These are phyloP conservation scores for Aspergillus avenaceus DNA, from an alignment of 495 filamentous ascomycete species.

Conservation along the genomic window DNA sequence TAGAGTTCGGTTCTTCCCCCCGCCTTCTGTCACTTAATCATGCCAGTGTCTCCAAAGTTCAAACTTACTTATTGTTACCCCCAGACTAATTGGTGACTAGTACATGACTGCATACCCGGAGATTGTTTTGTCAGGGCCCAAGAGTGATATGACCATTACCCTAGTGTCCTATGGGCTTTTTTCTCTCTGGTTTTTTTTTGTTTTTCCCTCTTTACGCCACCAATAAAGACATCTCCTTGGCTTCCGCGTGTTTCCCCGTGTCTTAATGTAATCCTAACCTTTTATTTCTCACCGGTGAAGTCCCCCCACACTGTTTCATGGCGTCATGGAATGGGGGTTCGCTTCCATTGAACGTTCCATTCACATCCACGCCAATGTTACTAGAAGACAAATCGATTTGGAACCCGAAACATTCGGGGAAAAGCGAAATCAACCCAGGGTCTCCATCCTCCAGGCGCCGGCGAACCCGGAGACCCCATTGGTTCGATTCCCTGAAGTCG, in stretches of 20 bases:
- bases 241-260: background rate
- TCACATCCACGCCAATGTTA: background rate
- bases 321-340: slow-evolving; percentile 19
- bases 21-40: background rate
- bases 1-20: background rate
- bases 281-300: slow-evolving; percentile 22
- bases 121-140: background rate
- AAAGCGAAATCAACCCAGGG: background rate
- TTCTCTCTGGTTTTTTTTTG: background rate
- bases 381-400: background rate
- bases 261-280: slow-evolving; percentile 15
- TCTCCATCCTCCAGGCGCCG: slow-evolving; percentile 7
- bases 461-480: slow-evolving; percentile 29
- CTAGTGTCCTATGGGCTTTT: background rate
- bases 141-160: background rate
- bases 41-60: background rate
- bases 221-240: background rate
- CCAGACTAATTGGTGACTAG: background rate
- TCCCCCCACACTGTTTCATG: slow-evolving; percentile 17
- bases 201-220: slow-evolving; percentile 4
- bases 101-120: background rate
- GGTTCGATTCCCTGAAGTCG: background rate
- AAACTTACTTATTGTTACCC: too few species aligned
- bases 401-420: background rate
- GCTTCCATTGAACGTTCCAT: background rate